Evolutionary conservation across 257 asterid genomes (phyloP).

Genomic region (Solanum okadae): DNA sequence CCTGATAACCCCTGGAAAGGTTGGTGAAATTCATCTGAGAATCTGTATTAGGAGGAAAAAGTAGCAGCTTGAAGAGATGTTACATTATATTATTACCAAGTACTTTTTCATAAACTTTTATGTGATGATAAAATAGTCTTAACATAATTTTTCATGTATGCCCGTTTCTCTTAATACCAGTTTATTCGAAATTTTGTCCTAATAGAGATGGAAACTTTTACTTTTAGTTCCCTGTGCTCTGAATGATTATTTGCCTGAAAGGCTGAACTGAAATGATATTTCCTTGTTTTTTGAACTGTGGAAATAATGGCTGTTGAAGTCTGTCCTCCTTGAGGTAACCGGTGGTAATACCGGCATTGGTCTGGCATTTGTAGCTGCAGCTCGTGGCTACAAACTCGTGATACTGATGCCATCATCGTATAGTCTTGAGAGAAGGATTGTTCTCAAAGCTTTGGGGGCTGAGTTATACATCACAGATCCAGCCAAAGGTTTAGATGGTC

Average conservation of each 20-base stretch:
- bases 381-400: conserved; percentile 33
- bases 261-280: not conserved
- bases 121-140: not conserved
- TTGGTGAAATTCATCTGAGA: conserved; percentile 1
- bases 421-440: conserved; percentile 34
- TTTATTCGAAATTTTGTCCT: not conserved
- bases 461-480: conserved; percentile 25
- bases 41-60: not conserved
- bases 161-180: not conserved
- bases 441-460: conserved; percentile 37
- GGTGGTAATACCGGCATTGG: conserved; percentile 46
- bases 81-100: not conserved
- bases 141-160: not conserved
- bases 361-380: conserved; percentile 35
- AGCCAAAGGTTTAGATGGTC: conserved; percentile 22
- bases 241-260: not conserved
- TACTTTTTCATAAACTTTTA: not conserved
- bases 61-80: not conserved
- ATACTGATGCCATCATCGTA: conserved; percentile 28
- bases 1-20: conserved; percentile 39
- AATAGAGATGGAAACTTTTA: not conserved
- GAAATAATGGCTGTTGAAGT: conserved; percentile 15
- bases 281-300: not conserved
- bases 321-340: conserved; percentile 33
- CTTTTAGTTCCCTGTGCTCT: not conserved